Conservation (phyloP, 2,329 filamentous ascomycete species). For the Sphaceloma murrayae region DNA sequence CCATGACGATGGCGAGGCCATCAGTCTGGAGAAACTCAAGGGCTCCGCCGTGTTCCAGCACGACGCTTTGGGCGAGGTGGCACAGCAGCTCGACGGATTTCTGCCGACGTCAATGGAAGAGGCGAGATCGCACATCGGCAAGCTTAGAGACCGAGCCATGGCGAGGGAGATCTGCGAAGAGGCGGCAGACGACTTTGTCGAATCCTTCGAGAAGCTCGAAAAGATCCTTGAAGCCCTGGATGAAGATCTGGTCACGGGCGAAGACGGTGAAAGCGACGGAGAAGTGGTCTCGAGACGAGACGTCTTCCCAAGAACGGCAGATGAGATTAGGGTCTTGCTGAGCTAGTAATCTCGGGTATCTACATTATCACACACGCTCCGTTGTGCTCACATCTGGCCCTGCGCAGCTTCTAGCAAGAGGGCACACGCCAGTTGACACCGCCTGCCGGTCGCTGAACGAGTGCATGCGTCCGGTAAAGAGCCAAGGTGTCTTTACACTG, state of each 20-base stretch:
- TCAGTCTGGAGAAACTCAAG: conserved; percentile 48
- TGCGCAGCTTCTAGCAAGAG: too few relatives aligned
- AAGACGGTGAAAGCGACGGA: conserved; percentile 31
- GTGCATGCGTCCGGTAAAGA: too few relatives aligned
- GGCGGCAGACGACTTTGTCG: conserved; percentile 74
- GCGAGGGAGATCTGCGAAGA: conserved; percentile 70
- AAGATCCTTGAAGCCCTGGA: conserved; percentile 51
- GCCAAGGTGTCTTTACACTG: background rate
- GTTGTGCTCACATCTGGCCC: background rate
- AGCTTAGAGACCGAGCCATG: conserved; percentile 61
- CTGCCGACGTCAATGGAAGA: conserved; percentile 89
- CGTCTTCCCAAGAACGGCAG: conserved; percentile 54
- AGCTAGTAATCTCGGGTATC: conserved; percentile 35
- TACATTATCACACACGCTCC: background rate
- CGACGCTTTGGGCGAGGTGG: conserved; percentile 52
- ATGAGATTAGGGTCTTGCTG: conserved; percentile 54
- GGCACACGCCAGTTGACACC: too few relatives aligned
- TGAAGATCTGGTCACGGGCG: conserved; percentile 35
- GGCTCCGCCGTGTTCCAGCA: conserved; percentile 50
- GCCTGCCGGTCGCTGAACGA: too few relatives aligned
- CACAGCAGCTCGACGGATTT: conserved; percentile 78
- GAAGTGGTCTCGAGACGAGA: conserved; percentile 39
- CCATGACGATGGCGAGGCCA: conserved; percentile 27
- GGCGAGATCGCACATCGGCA: conserved; percentile 69
- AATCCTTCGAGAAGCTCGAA: conserved; percentile 68